Conservation (phyloP, 2,329 filamentous ascomycete species). For the Dactylellina leptospora region DNA sequence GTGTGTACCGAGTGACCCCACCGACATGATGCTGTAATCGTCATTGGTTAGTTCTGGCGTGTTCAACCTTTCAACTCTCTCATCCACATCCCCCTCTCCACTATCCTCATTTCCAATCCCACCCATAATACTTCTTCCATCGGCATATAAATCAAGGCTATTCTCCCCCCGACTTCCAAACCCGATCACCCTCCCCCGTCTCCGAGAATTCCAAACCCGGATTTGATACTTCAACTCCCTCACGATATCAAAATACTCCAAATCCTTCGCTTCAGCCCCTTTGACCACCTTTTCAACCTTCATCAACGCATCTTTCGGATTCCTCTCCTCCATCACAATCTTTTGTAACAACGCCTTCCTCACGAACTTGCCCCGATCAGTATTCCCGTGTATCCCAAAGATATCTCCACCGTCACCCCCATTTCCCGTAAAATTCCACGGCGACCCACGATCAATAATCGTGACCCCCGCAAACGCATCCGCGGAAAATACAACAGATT, state of each 20-base stretch:
- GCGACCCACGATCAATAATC: constrained; percentile 11
- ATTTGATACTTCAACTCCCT: constrained; percentile 49
- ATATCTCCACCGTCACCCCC: not conserved
- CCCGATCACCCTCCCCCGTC: constrained; percentile 24
- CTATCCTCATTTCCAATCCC: not conserved
- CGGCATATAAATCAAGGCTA: too few species aligned
- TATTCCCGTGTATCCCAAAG: not conserved
- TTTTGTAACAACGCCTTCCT: constrained; percentile 47
- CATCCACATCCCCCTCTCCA: constrained; percentile 10
- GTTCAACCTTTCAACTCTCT: not conserved
- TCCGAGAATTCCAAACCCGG: constrained; percentile 24
- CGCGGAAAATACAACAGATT: constrained; percentile 4
- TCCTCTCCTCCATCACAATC: constrained; percentile 27
- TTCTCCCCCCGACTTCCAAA: not conserved
- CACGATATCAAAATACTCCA: constrained; percentile 46
- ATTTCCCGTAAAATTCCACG: constrained; percentile 1
- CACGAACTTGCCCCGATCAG: constrained; percentile 19
- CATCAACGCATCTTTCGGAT: constrained; percentile 38
- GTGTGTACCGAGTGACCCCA: not conserved
- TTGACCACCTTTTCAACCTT: constrained; percentile 22
- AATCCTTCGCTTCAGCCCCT: constrained; percentile 34
- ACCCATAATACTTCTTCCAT: not conserved
- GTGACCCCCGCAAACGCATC: not conserved
- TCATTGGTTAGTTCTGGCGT: not conserved
- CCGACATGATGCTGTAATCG: constrained; percentile 2